Conservation (phyloP, 202 grass and related monocot species). For the Eragrostis tef region DNA sequence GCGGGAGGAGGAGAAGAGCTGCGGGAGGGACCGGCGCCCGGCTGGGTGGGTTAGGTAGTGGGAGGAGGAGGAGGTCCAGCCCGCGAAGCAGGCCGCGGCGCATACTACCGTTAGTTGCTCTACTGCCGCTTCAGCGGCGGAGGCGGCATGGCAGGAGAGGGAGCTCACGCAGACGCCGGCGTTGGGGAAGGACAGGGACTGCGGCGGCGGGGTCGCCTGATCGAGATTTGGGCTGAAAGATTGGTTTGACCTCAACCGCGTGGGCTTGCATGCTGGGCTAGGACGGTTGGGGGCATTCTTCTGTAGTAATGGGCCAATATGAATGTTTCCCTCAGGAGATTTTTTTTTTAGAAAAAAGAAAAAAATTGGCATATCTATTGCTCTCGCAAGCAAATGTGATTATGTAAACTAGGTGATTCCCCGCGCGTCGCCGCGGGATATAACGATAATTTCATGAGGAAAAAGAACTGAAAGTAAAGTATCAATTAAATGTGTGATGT, state of each 20-base stretch:
- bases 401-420: too few species aligned
- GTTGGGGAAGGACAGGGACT: neutral
- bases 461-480: too few species aligned
- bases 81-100: constrained; percentile 49
- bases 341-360: too few species aligned
- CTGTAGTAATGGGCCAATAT: neutral
- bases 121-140: neutral
- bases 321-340: too few species aligned
- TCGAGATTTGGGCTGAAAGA: constrained; percentile 25
- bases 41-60: constrained; percentile 28
- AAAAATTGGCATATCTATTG: too few species aligned
- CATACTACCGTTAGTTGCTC: constrained; percentile 47
- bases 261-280: constrained; percentile 7
- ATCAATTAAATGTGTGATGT: too few species aligned
- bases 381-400: too few species aligned
- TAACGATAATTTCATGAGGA: too few species aligned
- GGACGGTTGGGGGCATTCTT: neutral
- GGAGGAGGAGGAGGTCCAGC: constrained; percentile 62
- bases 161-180: constrained; percentile 17
- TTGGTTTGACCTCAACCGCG: neutral
- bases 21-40: constrained; percentile 38
- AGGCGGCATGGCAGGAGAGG: constrained; percentile 49
- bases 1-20: constrained; percentile 48
- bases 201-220: neutral
- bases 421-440: too few species aligned